A percentile compares a stretch with the other conserved stretches of the same genome.
Conservation (phyloP, 2,329 filamentous ascomycete genomes). For the Fusarium secorum region DNA sequence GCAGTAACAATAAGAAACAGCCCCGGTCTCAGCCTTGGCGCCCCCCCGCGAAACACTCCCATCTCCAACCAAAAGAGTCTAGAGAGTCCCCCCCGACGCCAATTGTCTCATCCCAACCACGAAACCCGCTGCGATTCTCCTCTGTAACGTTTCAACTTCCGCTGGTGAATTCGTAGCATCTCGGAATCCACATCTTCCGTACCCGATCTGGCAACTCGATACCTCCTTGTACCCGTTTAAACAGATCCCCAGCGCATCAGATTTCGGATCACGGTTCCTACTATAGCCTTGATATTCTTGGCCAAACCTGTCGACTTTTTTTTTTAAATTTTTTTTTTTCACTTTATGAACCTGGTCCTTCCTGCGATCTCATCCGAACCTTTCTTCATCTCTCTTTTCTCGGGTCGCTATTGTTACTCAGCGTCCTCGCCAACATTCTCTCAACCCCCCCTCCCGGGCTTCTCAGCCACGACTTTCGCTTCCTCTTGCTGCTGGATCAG, state of each 20-base stretch:
- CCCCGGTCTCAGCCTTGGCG: slow-evolving; percentile 8
- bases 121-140: slow-evolving; percentile 20
- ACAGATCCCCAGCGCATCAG: slow-evolving; percentile 23
- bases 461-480: slow-evolving; percentile 36
- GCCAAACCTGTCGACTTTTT: not conserved
- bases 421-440: slow-evolving; percentile 21
- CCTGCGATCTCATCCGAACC: slow-evolving; percentile 18
- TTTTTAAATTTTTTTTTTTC: not conserved
- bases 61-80: slow-evolving; percentile 3
- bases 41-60: slow-evolving; percentile 38
- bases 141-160: slow-evolving; percentile 42
- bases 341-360: slow-evolving; percentile 35
- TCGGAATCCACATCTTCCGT: slow-evolving; percentile 33
- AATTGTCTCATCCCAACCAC: slow-evolving; percentile 37
- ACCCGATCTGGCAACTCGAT: slow-evolving; percentile 16
- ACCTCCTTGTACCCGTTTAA: slow-evolving; percentile 22
- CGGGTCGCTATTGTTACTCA: slow-evolving; percentile 35
- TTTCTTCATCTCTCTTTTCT: slow-evolving; percentile 28
- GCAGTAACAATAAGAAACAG: slow-evolving; percentile 12
- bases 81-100: slow-evolving; percentile 31
- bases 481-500: slow-evolving; percentile 65
- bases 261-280: slow-evolving; percentile 28
- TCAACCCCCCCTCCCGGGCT: slow-evolving; percentile 7
- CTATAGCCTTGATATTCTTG: slow-evolving; percentile 9
- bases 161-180: slow-evolving; percentile 19